phyloP scores from a whole-genome alignment of 2,329 filamentous ascomycete species.

The Diaporthe caulivora region DNA sequence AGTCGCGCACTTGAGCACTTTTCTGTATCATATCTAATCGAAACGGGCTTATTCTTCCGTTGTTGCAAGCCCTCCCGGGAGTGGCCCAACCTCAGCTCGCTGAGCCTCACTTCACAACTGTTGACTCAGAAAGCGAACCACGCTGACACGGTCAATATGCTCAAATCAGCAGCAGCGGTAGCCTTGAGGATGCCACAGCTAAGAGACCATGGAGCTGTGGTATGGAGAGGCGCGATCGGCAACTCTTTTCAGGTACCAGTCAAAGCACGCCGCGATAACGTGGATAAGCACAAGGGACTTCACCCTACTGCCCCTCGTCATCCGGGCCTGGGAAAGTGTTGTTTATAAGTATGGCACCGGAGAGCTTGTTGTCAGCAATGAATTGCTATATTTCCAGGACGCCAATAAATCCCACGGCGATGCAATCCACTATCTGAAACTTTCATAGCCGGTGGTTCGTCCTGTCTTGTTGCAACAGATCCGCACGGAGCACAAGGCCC shows the following conservation, averaged over 20 bases:
- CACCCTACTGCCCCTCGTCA: constrained; percentile 39
- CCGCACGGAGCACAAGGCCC: neutral
- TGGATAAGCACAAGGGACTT: constrained; percentile 49
- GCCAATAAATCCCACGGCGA: neutral
- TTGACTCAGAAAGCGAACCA: constrained; percentile 42
- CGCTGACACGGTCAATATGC: constrained; percentile 41
- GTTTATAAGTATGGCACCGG: constrained; percentile 41
- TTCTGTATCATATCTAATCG: constrained; percentile 46
- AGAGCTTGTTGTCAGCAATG: constrained; percentile 42
- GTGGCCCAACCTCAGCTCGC: constrained; percentile 49
- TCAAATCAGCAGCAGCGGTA: constrained; percentile 43
- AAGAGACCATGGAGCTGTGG: constrained; percentile 51
- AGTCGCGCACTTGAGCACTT: constrained; percentile 47
- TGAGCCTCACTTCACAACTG: constrained; percentile 48
- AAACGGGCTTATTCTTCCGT: constrained; percentile 48
- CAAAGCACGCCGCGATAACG: constrained; percentile 42
- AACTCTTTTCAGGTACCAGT: constrained; percentile 48
- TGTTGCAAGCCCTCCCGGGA: constrained; percentile 42
- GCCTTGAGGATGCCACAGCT: constrained; percentile 49
- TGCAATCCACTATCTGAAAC: neutral
- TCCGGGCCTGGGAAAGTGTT: constrained; percentile 47
- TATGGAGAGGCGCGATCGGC: constrained; percentile 48
- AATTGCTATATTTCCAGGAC: constrained; percentile 23
- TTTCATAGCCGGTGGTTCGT: neutral
- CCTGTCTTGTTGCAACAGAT: constrained; percentile 2